Conservation (phyloP, 148 eudicot species). For the Spergularia marina region DNA sequence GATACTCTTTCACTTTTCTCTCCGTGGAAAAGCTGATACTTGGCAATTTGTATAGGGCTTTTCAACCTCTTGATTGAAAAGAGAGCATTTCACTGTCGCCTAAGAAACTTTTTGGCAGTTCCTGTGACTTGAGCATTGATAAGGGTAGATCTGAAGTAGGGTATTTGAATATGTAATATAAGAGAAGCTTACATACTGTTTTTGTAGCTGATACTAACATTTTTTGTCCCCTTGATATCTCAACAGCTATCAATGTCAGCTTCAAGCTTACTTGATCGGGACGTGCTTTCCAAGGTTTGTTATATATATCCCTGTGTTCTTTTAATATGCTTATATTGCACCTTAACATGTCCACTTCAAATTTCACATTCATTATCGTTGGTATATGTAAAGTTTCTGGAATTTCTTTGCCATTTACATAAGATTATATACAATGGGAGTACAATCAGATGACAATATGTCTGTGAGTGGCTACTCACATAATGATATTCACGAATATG, state of each 20-base stretch:
- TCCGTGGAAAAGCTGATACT: conserved; percentile 7
- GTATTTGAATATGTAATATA: neutral
- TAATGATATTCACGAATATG: too few relatives aligned
- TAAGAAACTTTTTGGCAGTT: neutral
- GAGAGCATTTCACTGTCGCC: neutral
- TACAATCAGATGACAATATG: too few relatives aligned
- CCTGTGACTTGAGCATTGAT: conserved; percentile 1
- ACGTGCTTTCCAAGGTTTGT: conserved; percentile 91
- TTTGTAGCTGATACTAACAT: conserved; percentile 10
- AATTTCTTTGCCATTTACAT: neutral
- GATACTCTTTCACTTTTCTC: neutral
- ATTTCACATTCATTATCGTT: neutral
- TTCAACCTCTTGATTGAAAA: neutral
- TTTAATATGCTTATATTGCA: neutral
- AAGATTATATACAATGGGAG: too few relatives aligned
- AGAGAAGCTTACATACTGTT: neutral
- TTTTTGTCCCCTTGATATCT: neutral
- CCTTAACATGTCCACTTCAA: neutral
- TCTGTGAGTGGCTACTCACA: too few relatives aligned
- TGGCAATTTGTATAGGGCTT: neutral
- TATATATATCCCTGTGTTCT: neutral
- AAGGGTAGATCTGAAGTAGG: neutral
- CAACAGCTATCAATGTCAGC: conserved; percentile 87
- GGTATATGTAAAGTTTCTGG: neutral
- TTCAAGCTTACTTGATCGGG: conserved; percentile 71